phyloP scores from a whole-genome alignment of 1,139 yeast species.

The Groenewaldozyma auringiensis region DNA sequence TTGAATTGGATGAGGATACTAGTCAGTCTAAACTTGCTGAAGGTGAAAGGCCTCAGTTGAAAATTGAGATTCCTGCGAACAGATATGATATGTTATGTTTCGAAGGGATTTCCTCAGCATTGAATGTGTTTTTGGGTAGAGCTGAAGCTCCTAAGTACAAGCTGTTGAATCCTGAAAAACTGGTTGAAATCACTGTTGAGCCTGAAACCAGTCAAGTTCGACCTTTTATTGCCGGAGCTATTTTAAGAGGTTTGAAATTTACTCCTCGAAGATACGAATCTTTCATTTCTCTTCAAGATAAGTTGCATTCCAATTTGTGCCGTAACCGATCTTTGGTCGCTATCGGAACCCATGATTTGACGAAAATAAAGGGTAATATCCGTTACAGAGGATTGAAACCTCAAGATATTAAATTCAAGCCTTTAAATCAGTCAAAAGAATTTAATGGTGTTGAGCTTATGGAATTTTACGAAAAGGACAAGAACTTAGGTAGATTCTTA shows the following conservation, averaged over 20 bases:
- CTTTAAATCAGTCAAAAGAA: conserved; percentile 74
- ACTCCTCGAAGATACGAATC: conserved; percentile 84
- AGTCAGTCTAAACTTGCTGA: conserved; percentile 29
- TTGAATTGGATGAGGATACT: conserved; percentile 94
- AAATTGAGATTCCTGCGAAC: conserved; percentile 96
- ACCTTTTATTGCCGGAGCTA: conserved; percentile 92
- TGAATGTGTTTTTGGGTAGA: conserved; percentile 81
- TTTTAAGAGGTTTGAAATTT: conserved; percentile 74
- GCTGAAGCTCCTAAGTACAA: conserved; percentile 57
- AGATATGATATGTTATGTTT: conserved; percentile 95
- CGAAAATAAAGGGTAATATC: conserved; percentile 59
- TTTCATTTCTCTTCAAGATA: conserved; percentile 92
- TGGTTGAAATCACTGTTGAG: conserved; percentile 54
- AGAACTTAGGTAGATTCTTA: conserved; percentile 79
- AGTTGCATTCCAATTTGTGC: conserved; percentile 88
- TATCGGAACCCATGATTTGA: conserved; percentile 95
- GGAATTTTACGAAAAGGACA: conserved; percentile 87
- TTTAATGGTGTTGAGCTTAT: conserved; percentile 73
- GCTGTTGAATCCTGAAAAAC: conserved; percentile 47
- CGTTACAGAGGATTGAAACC: conserved; percentile 86
- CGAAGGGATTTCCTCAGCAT: conserved; percentile 94
- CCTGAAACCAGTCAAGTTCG: conserved; percentile 66
- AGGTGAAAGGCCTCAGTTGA: conserved; percentile 89
- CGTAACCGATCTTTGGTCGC: conserved; percentile 97
- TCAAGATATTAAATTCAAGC: conserved; percentile 58